Evolutionary conservation across 2,329 filamentous ascomycete genomes (phyloP).

Genomic region (Fusarium setosum): DNA sequence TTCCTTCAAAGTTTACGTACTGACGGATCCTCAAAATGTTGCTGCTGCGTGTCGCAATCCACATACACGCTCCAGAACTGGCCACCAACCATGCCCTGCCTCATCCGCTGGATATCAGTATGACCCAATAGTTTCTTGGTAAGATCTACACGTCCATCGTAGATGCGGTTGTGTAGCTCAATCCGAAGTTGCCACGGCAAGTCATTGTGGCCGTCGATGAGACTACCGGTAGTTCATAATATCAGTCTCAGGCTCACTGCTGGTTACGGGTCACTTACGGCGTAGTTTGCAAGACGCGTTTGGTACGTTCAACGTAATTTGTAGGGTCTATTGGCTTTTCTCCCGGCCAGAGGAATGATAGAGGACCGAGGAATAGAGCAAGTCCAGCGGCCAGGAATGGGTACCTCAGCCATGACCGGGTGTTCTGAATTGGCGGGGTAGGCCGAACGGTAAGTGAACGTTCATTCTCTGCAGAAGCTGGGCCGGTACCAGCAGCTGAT

Average conservation of each 20-base stretch:
- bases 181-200: constrained; percentile 43
- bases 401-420: background rate
- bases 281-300: constrained; percentile 12
- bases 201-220: constrained; percentile 46
- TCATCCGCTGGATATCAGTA: constrained; percentile 43
- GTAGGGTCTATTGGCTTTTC: constrained; percentile 12
- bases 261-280: background rate
- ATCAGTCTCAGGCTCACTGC: constrained; percentile 18
- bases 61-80: constrained; percentile 47
- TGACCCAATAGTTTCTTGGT: constrained; percentile 36
- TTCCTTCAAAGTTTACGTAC: constrained; percentile 4
- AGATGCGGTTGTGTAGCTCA: constrained; percentile 44
- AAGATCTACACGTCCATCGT: constrained; percentile 17
- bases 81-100: constrained; percentile 41
- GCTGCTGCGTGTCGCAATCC: constrained; percentile 35
- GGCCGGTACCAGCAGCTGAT: too few species aligned
- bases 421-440: background rate
- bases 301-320: constrained; percentile 18
- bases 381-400: constrained; percentile 4
- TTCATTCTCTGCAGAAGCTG: background rate
- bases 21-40: constrained; percentile 40
- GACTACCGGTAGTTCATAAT: background rate
- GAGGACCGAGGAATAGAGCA: constrained; percentile 7
- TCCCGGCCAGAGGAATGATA: constrained; percentile 7
- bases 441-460: background rate